Evolutionary conservation across 2,329 filamentous ascomycete species (phyloP), one percentile per base, ranked within the genome.

Genomic region (Cercospora citrullina): DNA sequence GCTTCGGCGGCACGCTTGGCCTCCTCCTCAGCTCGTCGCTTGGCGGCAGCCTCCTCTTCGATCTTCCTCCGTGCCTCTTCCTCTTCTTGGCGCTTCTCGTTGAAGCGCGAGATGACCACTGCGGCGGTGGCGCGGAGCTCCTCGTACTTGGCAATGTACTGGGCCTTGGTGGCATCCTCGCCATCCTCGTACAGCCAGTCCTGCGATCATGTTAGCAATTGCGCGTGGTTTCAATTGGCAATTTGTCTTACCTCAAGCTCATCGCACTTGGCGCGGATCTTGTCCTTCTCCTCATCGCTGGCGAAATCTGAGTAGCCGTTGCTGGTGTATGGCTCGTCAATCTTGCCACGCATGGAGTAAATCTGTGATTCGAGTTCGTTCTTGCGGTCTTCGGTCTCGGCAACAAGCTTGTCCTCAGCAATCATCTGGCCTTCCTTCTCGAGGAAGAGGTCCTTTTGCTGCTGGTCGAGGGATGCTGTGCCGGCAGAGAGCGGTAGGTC

Each of bases 341-440:
- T 88, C 89, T 97, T 97, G 83, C 93, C 93, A 75, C 94, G 91
- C 79, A 97, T 87, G 77, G 98, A 94, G 83, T 99, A 99, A 83
- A 98, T 97, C 83, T 91, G 96, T 26, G 92, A 90, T 86, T 99
- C 95, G 64, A 99, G 91, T 84, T 98, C 94, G 85, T 99, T 99
- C 92, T 98, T 99, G 89, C 96, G 96, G 85, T 98, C 93, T 80
- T 98, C 95, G 42, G 95, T 99, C 81, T 98, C 95, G 75, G 92
- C 92, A 66, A 99, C 94, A 67, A 98, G 90, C 87, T 98, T 99
- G 84, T 99, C 95, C 82, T 97, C 93, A 89, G 96, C 94, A 75
- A 93, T 89, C 95, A 99, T 98, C 75, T 89, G 80, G 73, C 89
- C 87, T 84, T 99, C 95, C 80, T 90, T 90, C 87, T 99, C 95